These are phyloP conservation scores for Yamadazyma diddensiae DNA, from an alignment of 1,139 yeast species.

Conservation along the genomic window DNA sequence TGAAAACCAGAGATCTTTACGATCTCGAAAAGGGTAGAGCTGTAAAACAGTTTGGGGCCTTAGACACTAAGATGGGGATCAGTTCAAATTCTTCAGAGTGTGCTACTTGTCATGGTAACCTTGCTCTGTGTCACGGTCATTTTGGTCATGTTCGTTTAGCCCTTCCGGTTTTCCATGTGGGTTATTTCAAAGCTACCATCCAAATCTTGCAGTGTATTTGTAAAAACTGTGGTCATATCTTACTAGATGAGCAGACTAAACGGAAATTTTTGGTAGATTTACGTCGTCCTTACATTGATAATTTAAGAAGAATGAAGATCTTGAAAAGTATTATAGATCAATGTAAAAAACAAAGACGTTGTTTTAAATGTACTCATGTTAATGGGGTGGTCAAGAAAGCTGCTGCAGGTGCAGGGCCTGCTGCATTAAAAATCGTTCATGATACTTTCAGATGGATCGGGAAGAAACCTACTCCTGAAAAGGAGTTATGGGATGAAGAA, in stretches of 20 bases:
- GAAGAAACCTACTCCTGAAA: constrained; percentile 83
- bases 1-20: constrained; percentile 85
- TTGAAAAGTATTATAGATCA: constrained; percentile 82
- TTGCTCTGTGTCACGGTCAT: constrained; percentile 97
- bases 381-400: constrained; percentile 98
- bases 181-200: constrained; percentile 90
- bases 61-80: constrained; percentile 92
- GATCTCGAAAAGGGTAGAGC: constrained; percentile 81
- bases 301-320: constrained; percentile 85
- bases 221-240: constrained; percentile 79
- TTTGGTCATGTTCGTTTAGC: constrained; percentile 94
- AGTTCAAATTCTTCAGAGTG: constrained; percentile 84
- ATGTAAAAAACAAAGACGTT: constrained; percentile 92
- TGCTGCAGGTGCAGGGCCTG: constrained; percentile 88
- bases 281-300: constrained; percentile 86
- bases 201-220: constrained; percentile 89
- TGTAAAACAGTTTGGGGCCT: constrained; percentile 80
- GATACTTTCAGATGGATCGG: constrained; percentile 97
- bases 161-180: constrained; percentile 95
- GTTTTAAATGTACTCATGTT: constrained; percentile 79
- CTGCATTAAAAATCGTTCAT: constrained; percentile 90
- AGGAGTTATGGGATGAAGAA: constrained; percentile 80
- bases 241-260: constrained; percentile 71
- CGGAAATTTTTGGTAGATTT: constrained; percentile 70
- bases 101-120: constrained; percentile 84